These are phyloP conservation scores for Eragrostis tef DNA, from an alignment of 202 grass and related monocot species.

Conservation along the genomic window DNA sequence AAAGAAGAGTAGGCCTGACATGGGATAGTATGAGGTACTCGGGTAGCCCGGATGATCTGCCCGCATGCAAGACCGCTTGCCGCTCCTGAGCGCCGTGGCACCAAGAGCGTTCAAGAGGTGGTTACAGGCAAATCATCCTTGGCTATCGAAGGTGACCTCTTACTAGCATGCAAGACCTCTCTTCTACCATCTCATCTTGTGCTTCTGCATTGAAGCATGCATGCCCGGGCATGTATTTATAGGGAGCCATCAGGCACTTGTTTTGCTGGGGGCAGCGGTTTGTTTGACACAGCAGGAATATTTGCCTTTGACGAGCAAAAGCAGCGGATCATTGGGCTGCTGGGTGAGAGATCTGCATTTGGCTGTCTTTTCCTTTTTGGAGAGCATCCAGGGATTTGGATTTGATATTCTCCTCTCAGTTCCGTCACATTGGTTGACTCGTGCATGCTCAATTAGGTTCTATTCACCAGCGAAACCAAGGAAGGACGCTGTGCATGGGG, in stretches of 20 bases:
- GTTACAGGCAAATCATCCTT: constrained; percentile 64
- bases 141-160: constrained; percentile 57
- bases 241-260: not conserved
- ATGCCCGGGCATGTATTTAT: constrained; percentile 46
- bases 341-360: constrained; percentile 39
- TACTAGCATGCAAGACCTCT: constrained; percentile 40
- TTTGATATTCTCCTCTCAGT: not conserved
- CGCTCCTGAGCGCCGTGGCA: not conserved
- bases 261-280: not conserved
- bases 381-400: constrained; percentile 51
- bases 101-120: constrained; percentile 10
- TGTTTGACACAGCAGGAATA: constrained; percentile 47
- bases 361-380: not conserved
- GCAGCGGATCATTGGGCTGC: not conserved
- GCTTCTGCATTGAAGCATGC: constrained; percentile 24
- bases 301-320: constrained; percentile 37
- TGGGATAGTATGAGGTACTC: constrained; percentile 38
- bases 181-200: not conserved
- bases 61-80: constrained; percentile 14
- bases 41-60: constrained; percentile 48
- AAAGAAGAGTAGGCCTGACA: constrained; percentile 40
- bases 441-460: not conserved
- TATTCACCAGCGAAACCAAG: not conserved
- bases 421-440: constrained; percentile 46
- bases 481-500: not conserved